Percentiles rank a stretch among this genome's conserved stretches.
These are phyloP conservation scores for Globisporangium nagaii DNA, from an alignment of 352 stramenopile species.

Conservation along the genomic window DNA sequence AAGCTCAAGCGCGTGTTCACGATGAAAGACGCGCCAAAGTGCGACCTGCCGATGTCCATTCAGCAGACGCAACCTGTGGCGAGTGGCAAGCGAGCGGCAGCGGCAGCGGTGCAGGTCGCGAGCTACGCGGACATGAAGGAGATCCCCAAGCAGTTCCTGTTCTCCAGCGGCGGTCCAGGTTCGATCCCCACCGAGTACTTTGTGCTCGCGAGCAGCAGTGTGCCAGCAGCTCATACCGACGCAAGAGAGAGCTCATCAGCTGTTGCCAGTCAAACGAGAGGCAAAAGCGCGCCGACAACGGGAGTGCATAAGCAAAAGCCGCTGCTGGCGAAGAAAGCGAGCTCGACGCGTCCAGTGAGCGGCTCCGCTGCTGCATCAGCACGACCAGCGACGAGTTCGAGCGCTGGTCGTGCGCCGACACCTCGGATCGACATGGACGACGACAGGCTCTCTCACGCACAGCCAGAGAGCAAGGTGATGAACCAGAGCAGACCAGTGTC, in stretches of 20 bases:
- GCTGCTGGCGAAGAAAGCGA: background rate
- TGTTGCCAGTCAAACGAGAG: background rate
- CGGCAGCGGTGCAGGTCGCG: constrained; percentile 3
- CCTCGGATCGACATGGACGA: background rate
- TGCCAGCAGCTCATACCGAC: background rate
- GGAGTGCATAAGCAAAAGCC: background rate
- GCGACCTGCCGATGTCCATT: background rate
- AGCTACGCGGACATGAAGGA: constrained; percentile 32
- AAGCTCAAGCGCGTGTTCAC: constrained; percentile 81
- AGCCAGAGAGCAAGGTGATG: background rate
- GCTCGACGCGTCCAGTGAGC: background rate
- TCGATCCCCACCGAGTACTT: constrained; percentile 62
- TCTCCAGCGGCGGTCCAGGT: constrained; percentile 19
- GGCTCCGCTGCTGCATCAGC: background rate
- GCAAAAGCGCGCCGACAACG: constrained; percentile 1
- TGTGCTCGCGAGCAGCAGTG: background rate
- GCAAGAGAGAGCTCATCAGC: background rate
- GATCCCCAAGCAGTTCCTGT: constrained; percentile 67
- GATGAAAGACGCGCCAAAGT: constrained; percentile 70
- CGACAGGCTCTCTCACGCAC: background rate
- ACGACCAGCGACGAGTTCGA: background rate
- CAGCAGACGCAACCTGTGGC: background rate
- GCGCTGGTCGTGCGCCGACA: background rate
- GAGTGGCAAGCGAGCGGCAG: background rate
- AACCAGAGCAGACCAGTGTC: background rate